phyloP scores from a whole-genome alignment of 805 yeast species.

The Teunomyces funiuensis region DNA sequence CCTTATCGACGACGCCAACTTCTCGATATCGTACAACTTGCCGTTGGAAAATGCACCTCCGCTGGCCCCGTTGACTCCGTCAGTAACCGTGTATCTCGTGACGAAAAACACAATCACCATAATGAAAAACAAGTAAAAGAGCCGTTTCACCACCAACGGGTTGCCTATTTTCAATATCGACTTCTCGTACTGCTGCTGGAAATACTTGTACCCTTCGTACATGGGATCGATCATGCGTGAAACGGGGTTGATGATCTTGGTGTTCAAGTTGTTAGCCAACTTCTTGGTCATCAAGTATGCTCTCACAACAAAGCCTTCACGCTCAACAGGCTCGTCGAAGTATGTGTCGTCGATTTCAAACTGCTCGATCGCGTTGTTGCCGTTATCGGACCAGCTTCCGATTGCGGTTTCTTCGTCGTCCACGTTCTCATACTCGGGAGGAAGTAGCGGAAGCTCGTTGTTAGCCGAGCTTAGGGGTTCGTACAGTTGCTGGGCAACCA shows the following conservation, averaged over 20 bases:
- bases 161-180: slow-evolving; percentile 71
- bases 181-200: slow-evolving; percentile 52
- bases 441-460: slow-evolving; percentile 11
- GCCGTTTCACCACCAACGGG: slow-evolving; percentile 77
- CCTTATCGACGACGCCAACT: slow-evolving; percentile 50
- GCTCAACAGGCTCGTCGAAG: slow-evolving; percentile 15
- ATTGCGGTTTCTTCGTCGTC: slow-evolving; percentile 4
- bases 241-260: slow-evolving; percentile 42
- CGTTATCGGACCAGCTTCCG: slow-evolving; percentile 2
- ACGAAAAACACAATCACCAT: slow-evolving; percentile 58
- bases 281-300: slow-evolving; percentile 38
- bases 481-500: slow-evolving; percentile 6
- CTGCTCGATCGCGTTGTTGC: slow-evolving; percentile 22
- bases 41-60: slow-evolving; percentile 49
- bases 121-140: slow-evolving; percentile 67
- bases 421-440: slow-evolving; percentile 12
- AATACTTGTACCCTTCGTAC: slow-evolving; percentile 44
- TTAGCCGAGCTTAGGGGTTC: background rate
- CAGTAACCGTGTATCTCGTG: slow-evolving; percentile 53
- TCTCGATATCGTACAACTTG: slow-evolving; percentile 60
- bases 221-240: slow-evolving; percentile 51
- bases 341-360: slow-evolving; percentile 38
- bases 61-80: slow-evolving; percentile 37
- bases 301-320: slow-evolving; percentile 28
- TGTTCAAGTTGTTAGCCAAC: slow-evolving; percentile 37